Conservation (phyloP, 345 rosid genomes). For the Erysimum cheiranthoides region DNA sequence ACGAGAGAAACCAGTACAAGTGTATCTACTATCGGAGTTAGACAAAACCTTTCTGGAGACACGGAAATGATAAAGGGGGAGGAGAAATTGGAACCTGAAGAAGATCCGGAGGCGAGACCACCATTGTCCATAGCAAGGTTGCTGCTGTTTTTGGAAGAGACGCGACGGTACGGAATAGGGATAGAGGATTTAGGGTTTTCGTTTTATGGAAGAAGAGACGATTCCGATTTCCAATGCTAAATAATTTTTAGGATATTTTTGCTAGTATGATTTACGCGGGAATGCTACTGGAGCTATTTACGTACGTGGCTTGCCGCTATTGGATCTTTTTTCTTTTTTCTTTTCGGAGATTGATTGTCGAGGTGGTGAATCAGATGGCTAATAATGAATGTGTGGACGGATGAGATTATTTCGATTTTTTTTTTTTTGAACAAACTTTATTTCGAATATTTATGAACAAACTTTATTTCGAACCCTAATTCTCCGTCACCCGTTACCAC, state of each 20-base stretch:
- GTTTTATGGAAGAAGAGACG: not conserved
- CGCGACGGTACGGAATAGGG: not conserved
- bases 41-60: not conserved
- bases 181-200: constrained; percentile 13
- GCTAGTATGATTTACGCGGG: constrained; percentile 28
- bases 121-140: not conserved
- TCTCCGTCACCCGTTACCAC: too few species aligned
- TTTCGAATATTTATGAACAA: too few species aligned
- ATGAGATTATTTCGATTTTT: constrained; percentile 21
- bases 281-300: not conserved
- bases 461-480: too few species aligned
- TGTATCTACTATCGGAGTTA: not conserved
- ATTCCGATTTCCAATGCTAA: not conserved
- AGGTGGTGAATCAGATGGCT: constrained; percentile 14
- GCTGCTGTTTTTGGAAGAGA: not conserved
- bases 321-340: not conserved
- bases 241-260: constrained; percentile 1
- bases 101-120: constrained; percentile 6
- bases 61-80: not conserved
- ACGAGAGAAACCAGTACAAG: not conserved
- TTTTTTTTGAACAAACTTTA: too few species aligned
- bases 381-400: not conserved
- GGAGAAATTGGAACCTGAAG: not conserved
- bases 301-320: constrained; percentile 21
- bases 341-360: not conserved